phyloP scores from a whole-genome alignment of 768 basidiomycete species.

The Kwoniella heveanensis region DNA sequence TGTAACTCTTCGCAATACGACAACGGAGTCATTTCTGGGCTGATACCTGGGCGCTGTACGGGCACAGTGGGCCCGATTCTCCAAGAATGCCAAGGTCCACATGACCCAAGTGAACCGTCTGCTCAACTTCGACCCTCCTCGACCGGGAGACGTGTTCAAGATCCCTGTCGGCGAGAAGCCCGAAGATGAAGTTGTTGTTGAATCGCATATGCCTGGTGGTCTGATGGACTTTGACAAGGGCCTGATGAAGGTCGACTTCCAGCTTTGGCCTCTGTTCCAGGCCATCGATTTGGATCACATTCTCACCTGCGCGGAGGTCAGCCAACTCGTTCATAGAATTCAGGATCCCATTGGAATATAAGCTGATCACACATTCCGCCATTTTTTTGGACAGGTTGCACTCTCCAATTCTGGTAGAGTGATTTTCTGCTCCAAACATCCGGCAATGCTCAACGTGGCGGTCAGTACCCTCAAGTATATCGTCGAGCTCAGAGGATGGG shows the following conservation, averaged over 20 bases:
- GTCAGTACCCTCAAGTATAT: constrained; percentile 89
- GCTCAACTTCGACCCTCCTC: constrained; percentile 49
- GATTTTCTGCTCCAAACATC: constrained; percentile 83
- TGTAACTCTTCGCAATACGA: background rate
- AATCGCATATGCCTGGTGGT: constrained; percentile 63
- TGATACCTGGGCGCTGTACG: too few relatives aligned
- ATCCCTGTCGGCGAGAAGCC: constrained; percentile 33
- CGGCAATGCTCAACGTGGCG: constrained; percentile 82
- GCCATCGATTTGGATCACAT: constrained; percentile 91
- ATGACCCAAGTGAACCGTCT: constrained; percentile 62
- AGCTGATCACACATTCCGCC: background rate
- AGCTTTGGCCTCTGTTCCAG: constrained; percentile 96
- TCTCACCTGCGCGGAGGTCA: constrained; percentile 77
- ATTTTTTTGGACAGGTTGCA: constrained; percentile 62
- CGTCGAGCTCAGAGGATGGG: constrained; percentile 90
- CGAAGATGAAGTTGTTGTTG: constrained; percentile 27
- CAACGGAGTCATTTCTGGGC: too few relatives aligned
- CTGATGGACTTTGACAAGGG: constrained; percentile 89
- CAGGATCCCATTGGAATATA: too few relatives aligned
- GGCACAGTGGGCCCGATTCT: constrained; percentile 45
- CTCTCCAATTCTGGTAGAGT: constrained; percentile 82
- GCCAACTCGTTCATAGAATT: background rate
- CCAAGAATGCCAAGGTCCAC: constrained; percentile 90
- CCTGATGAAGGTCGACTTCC: constrained; percentile 89
- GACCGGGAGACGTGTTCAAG: constrained; percentile 47